Base-by-base conservation (phyloP, 257 asterid species). In the Primulina eburnea region DNA sequence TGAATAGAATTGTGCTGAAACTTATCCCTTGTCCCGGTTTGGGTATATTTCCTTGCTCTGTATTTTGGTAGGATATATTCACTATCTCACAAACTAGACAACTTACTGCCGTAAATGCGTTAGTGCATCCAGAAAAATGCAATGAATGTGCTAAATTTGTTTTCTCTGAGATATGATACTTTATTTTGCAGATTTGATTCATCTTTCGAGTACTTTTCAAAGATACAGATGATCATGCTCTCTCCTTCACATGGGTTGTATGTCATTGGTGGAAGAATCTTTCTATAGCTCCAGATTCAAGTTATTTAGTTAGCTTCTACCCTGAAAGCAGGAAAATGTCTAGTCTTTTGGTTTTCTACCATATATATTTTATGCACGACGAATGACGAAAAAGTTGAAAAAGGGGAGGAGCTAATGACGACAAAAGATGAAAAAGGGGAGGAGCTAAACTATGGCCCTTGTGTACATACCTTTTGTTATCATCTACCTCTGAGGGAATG, bases 161-260 rank as follows among this genome's bases (percentile, higher is more conserved):
- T 50, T 26, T 28, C 40, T 52, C 56, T 30, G 57, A 17, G 32
- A 35, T 40, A 28, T 18, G 60, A 35, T 67, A 35, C 29, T 5
- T 66, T n/a, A 6, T 60, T 72, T 71, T 71, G 77, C 79, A 74
- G 24, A 55, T 61, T 57, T 38, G 56, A 66, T 60, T 60, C 26
- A 68, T 64, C 60, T 33, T 0, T 12, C 17, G 0, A 60, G 50
- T 33, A 53, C n/a, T 55, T 74, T 56, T 52, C 59, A 38, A 26
- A 60, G 60, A 55, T 35, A n/a, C 2, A 5, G 67, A 17, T 47
- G 43, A 60, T 28, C 56, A 16, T 14, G 20, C 1, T 16, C 56
- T 50, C 56, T 50, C 56, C 20, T 50, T 50, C 56, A 50, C 20
- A 50, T 50, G 20, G 56, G 16, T 50, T 50, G 20, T 50, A 50